Evolutionary conservation across 148 eudicot species (phyloP), one percentile per base, ranked within the genome.

Genomic region (Chenopodium album): DNA sequence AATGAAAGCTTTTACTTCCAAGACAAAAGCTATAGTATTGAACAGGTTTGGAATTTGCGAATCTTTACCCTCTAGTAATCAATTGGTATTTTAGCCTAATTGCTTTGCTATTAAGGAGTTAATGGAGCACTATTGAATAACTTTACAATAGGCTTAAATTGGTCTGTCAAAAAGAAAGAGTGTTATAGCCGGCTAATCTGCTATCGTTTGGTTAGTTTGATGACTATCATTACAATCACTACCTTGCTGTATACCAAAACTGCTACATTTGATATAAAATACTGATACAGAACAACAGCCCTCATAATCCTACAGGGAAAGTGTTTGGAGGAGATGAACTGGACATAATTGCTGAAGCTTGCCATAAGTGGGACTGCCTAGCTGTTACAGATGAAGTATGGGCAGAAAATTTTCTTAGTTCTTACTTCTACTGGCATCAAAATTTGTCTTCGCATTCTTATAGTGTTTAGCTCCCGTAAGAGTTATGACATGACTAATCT

Each of bases 251-350:
- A 19, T 20, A 60, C 41, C 76, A 37, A 66, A 66, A 34, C 11
- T 34, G 48, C 31, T 82, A 74, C 8, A 76, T 5, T 41, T 34
- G 9, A 72, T 22, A 37, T 76, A 73, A 74, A 74, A 17, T 89
- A 83, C 87, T 90, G 84, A 94, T 85, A 86, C 82, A 74, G 78
- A 86, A 70, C 88, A 87, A 85, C 94, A 95, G 99, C 88, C 99
- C 99, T 92, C 99, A 95, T 85, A 95, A 95, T 85, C 99, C 98
- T 80, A 95, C 99, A 62, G 99, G 99, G 70, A 95, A 93, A 86
- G 92, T 93, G 79, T 95, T 93, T 84, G 84, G 88, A 82, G 78
- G 84, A 89, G 87, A 89, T 67, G 99, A 95, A 91, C 92, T 95
- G 81, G 92, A 92, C 85, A 82, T 81, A 50, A 89, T 95, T 79